Base-by-base conservation (phyloP, 768 basidiomycete species). In the Trametes gibbosa region DNA sequence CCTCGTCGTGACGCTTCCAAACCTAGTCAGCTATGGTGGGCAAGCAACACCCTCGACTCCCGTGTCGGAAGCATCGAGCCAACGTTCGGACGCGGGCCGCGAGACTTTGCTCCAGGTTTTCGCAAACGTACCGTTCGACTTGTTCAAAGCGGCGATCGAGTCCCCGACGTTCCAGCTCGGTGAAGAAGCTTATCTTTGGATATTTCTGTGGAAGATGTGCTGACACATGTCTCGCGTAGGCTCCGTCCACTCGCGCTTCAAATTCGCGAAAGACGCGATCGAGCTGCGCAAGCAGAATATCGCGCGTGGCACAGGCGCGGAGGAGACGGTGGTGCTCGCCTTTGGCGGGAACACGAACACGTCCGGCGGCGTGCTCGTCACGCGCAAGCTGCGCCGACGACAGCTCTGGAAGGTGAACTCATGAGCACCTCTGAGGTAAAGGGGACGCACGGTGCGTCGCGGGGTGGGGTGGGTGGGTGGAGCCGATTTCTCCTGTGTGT, bases 241-340 rank as follows among this genome's bases (percentile, higher is more conserved):
- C 21, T 83, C 89, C 58, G 90, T 91, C 74, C 92, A 95, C 70
- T 83, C 85, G 60, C 85, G 93, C 46, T 97, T 95, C 77, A 89
- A 88, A 68, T 95, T 95, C 74, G 92, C 92, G 3, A 95, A 95
- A 73, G 91, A 92, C 63, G 90, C 87, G 13, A 88, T 95, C 67
- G 89, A 91, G 66, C 67, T 87, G 66, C 81, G 93, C 65, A 95
- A 92, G 74, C 84, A 84, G 69, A 85, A 85, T n/a, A 81, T 85
- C 69, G 81, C 84, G 46, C 84, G 86, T 62, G 86, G 84, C 53
- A 76, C 80, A 61, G 85, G 87, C 56, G 85, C 84, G 59, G 90
- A 91, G 72, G 92, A 95, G 75, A 91, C 90, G n/a, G 92, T 95
- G 42, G 92, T 96, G 52, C 79, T 95, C 65, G 92, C 91, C 37